Evolutionary conservation across 257 asterid genomes (phyloP), one percentile per base, ranked within the genome.

Genomic region (Solanum paucissectum): DNA sequence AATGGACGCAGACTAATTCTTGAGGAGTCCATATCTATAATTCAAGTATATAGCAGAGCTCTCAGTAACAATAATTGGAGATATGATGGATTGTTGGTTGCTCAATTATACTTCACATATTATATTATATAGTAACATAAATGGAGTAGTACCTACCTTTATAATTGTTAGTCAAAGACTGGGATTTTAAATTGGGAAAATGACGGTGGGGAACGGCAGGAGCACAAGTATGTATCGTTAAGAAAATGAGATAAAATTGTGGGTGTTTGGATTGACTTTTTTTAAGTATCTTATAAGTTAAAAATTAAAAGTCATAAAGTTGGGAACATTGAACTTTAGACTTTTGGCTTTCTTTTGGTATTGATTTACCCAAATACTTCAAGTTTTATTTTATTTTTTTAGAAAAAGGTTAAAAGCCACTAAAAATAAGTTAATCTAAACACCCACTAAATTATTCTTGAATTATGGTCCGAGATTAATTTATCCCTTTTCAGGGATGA

Each of bases 1-100:
- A 93, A 92, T 8, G 91, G 92, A 4, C 94, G 92, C 58, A 92
- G 64, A 11, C 91, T 92, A 11, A 92, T 89, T 73, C 83, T 77
- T 23, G 91, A 88, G 21, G 91, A 86, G 36, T 91, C 89, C 95
- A 91, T 92, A 14, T 16, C 76, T 29, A 10, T 29, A 62, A n/a
- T 81, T 81, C 68, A 7, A 49, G 69, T 42, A 25, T 77, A 25
- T 3, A 44, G 0, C 37, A 25, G 66, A 81, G 3, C 40, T 46
- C 27, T 81, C 68, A 29, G 64, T 16, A 27, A 14, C 25, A 44
- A 46, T 81, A 27, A 77, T 25, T 77, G 37, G 68, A 44, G 85
- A 18, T 79, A 0, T 8, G 20, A 42, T 42, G 84, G 64, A 42
- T 42, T n/a, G 7, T 77, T 3, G 62, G 64, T 77, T 27, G 68